Base-by-base conservation (phyloP, 2,329 filamentous ascomycete species). In the Aspergillus chevalieri region DNA sequence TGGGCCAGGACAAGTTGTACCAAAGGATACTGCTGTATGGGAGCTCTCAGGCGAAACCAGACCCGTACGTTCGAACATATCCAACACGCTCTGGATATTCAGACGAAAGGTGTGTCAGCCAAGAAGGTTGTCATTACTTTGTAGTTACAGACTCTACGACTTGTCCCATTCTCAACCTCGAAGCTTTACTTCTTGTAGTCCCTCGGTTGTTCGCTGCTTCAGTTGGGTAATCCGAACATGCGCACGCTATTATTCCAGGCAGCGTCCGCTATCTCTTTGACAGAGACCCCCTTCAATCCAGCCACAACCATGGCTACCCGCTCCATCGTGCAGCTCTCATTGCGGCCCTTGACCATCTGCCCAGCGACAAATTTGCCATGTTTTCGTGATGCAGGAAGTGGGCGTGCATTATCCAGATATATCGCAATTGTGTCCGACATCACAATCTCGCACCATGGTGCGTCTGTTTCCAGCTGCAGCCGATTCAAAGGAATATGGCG, bases 281-380 rank as follows among this genome's bases (percentile, higher is more conserved):
- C 65, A 2, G 54, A 39, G 1, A 72, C 38, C 0, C 69, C 74
- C 51, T 75, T 77, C 45, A 79, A 48, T 6, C 76, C 76, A 2
- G 76, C 76, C 4, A 78, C 74, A 1, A 78, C 61, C 44, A 70
- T 62, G 0, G 74, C 76, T 30, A 79, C 75, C 43, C 70, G 63
- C 38, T 72, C 71, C 10, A 79, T 75, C 0, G 61, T 63, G 52
- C 75, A 78, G 44, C 75, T 78, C 56, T 79, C 76, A 52, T 79
- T 78, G 38, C 62, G 46, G 4, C 52, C 55, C 47, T 79, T 80
- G 2, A 79, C 67, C 74, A 78, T 77, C 28, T 63, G 63, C 0
- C 67, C 70, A 6, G 53, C 33, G 44, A 73, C 66, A 53, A 75
- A 80, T 55, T 75, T 78, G 42, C 78, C 74, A 52, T 68, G 73